These are phyloP conservation scores for Lepidopterella palustris DNA, from an alignment of 495 filamentous ascomycete species.

Conservation along the genomic window DNA sequence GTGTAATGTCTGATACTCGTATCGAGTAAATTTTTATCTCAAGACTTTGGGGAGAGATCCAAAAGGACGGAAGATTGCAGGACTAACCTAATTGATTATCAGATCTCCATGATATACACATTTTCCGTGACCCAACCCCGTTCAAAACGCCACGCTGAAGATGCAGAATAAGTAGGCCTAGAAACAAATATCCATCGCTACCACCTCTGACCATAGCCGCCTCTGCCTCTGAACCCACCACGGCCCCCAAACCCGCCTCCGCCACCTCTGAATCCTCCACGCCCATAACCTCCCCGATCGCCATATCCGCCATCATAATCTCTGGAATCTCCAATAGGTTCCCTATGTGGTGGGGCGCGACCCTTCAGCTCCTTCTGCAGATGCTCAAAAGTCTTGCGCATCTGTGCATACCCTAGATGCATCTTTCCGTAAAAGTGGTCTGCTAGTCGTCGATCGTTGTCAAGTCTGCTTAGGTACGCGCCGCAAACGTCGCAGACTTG, in stretches of 20 bases:
- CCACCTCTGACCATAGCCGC: slow-evolving; percentile 22
- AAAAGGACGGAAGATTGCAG: no score
- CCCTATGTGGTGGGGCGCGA: slow-evolving; percentile 55
- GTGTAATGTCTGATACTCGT: no score
- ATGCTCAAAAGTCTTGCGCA: slow-evolving; percentile 84
- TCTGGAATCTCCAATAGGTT: slow-evolving; percentile 26
- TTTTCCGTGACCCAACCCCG: background rate
- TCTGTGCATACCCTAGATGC: slow-evolving; percentile 96
- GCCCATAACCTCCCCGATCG: slow-evolving; percentile 19
- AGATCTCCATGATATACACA: no score
- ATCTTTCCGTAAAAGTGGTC: slow-evolving; percentile 99
- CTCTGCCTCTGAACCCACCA: slow-evolving; percentile 24
- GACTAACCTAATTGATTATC: no score
- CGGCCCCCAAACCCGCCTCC: slow-evolving; percentile 25
- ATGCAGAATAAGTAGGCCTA: background rate
- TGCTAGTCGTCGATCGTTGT: slow-evolving; percentile 88
- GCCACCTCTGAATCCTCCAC: slow-evolving; percentile 19
- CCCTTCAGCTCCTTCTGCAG: slow-evolving; percentile 79
- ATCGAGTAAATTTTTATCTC: no score
- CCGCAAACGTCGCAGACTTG: slow-evolving; percentile 98
- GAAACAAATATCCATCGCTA: background rate
- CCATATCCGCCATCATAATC: slow-evolving; percentile 22
- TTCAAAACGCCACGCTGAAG: slow-evolving; percentile 1
- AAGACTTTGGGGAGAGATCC: no score
- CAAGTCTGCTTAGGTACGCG: slow-evolving; percentile 81